Conservation (phyloP, 1,284 basidiomycete genomes). For the Apiotrichum brassicae region DNA sequence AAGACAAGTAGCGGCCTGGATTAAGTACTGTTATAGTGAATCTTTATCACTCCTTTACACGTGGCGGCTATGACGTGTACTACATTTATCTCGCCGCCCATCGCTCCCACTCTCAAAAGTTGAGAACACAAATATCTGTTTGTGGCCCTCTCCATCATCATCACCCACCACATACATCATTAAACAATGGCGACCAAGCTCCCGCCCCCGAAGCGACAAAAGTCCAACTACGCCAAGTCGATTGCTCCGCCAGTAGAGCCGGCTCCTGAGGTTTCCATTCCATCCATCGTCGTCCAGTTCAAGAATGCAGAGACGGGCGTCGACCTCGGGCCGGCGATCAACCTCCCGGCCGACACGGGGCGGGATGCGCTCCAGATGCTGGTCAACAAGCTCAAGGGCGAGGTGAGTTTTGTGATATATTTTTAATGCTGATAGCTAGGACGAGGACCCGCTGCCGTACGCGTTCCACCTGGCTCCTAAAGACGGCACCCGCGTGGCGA, state of each 20-base stretch:
- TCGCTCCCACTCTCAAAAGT: too few relatives aligned
- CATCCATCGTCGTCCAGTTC: constrained; percentile 81
- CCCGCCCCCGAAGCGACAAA: constrained; percentile 77
- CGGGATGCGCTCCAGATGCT: constrained; percentile 75
- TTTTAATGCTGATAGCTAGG: constrained; percentile 46
- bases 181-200: constrained; percentile 67
- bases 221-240: constrained; percentile 62
- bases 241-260: constrained; percentile 50
- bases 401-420: constrained; percentile 50
- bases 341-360: constrained; percentile 77
- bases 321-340: constrained; percentile 75
- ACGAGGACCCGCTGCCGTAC: constrained; percentile 83
- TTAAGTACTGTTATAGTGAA: too few relatives aligned
- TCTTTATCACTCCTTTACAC: too few relatives aligned
- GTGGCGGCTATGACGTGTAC: too few relatives aligned
- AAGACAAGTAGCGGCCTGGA: too few relatives aligned
- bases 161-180: not conserved
- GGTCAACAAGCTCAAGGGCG: constrained; percentile 71
- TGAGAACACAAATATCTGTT: too few relatives aligned
- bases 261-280: constrained; percentile 50
- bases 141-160: not conserved
- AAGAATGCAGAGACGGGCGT: constrained; percentile 76
- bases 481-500: constrained; percentile 55
- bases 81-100: too few relatives aligned
- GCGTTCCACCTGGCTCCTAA: constrained; percentile 68